Percentiles rank a stretch among this genome's conserved stretches.
These are phyloP conservation scores for Trametes meyenii DNA, from an alignment of 768 basidiomycete genomes.

Conservation along the genomic window DNA sequence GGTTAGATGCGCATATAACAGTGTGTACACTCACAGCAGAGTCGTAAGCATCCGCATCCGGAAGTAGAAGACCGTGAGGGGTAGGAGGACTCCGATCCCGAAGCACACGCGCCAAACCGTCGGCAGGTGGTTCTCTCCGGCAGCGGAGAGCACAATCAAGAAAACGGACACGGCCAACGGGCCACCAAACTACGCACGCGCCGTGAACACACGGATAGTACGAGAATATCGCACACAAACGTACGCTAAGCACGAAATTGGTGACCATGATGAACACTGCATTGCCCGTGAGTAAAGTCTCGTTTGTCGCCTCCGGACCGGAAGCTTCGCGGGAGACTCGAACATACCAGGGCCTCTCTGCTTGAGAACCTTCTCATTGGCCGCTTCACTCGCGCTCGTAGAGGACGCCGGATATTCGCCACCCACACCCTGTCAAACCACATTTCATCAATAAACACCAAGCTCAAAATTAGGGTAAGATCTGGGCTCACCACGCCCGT, in stretches of 20 bases:
- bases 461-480: not conserved
- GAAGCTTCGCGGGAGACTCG: not conserved
- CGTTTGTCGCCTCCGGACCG: not conserved
- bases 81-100: conserved; percentile 62
- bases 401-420: conserved; percentile 80
- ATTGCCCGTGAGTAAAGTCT: not conserved
- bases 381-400: conserved; percentile 69
- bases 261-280: conserved; percentile 76
- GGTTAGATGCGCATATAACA: not conserved
- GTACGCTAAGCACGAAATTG: conserved; percentile 66
- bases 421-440: conserved; percentile 57
- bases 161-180: conserved; percentile 69
- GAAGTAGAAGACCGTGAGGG: conserved; percentile 71
- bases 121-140: conserved; percentile 59
- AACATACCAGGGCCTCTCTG: conserved; percentile 59
- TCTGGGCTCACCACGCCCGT: conserved; percentile 57
- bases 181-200: conserved; percentile 54
- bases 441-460: not conserved
- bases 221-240: conserved; percentile 25
- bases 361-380: conserved; percentile 66
- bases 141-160: conserved; percentile 67
- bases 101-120: conserved; percentile 74
- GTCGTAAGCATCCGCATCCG: conserved; percentile 75
- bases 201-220: conserved; percentile 14
- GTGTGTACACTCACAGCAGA: conserved; percentile 43